A percentile compares a stretch with the other conserved stretches of the same genome.
phyloP scores from a whole-genome alignment of 2,329 filamentous ascomycete species.

The Colletotrichum ledebouriae region DNA sequence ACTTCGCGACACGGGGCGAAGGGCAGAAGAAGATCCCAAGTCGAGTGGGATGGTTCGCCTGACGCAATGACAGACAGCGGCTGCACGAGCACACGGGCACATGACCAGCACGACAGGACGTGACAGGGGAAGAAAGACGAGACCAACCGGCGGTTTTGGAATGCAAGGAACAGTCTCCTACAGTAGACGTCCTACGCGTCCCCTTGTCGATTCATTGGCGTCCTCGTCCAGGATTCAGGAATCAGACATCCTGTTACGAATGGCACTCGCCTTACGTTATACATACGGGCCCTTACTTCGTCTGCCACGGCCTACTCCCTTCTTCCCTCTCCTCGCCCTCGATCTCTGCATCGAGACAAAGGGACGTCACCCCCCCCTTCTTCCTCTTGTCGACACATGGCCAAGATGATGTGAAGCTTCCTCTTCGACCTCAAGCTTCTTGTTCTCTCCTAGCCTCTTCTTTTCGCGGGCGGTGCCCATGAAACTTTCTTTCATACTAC shows the following conservation, averaged over 20 bases:
- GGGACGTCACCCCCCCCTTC: constrained; percentile 12
- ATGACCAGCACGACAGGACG: neutral
- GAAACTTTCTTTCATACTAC: constrained; percentile 23
- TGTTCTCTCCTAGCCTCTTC: constrained; percentile 6
- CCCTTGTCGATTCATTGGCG: neutral
- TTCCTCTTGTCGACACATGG: constrained; percentile 15
- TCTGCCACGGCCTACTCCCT: neutral
- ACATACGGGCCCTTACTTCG: constrained; percentile 12
- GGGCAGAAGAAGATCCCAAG: neutral
- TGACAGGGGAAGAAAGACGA: neutral
- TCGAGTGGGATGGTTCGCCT: constrained; percentile 8
- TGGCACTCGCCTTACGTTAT: constrained; percentile 18
- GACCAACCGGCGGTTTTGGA: constrained; percentile 31
- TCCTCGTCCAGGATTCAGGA: neutral
- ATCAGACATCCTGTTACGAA: neutral
- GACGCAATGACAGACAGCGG: constrained; percentile 41
- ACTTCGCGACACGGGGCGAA: neutral
- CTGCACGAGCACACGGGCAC: constrained; percentile 30
- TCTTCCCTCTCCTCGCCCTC: neutral
- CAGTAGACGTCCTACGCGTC: neutral
- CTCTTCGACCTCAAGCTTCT: constrained; percentile 20
- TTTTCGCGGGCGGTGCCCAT: constrained; percentile 37
- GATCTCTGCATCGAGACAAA: constrained; percentile 16
- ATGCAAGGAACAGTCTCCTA: constrained; percentile 8
- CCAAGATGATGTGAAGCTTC: constrained; percentile 40